Percentiles rank a stretch among this genome's conserved stretches.
These are phyloP conservation scores for Flaveria trinervia DNA, from an alignment of 129 eudicot genomes.

Conservation along the genomic window DNA sequence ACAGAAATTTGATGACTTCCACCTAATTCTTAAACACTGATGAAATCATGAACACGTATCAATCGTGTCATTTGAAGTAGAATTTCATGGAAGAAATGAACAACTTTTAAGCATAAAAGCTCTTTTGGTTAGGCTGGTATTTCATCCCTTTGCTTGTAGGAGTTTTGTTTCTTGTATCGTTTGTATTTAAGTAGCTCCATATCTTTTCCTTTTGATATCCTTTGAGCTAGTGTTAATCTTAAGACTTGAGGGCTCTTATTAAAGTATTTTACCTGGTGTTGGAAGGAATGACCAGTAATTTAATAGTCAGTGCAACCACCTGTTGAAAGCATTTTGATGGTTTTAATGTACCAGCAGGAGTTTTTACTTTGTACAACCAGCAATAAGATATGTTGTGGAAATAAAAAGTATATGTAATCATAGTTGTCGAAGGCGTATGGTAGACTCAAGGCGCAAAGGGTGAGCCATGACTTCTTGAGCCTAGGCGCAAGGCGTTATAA, in stretches of 20 bases:
- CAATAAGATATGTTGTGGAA: neutral
- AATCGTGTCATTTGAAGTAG: neutral
- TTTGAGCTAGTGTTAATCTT: neutral
- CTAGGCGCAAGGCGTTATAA: too few species aligned
- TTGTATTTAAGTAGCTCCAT: conserved; percentile 4
- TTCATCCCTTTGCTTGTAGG: neutral
- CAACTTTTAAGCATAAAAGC: neutral
- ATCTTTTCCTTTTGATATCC: conserved; percentile 8
- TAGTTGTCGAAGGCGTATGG: too few species aligned
- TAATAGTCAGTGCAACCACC: conserved; percentile 2
- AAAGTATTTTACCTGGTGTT: neutral
- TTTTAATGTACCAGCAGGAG: neutral
- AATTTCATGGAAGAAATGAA: neutral
- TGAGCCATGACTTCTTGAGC: too few species aligned
- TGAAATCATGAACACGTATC: conserved; percentile 6
- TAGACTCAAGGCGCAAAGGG: too few species aligned
- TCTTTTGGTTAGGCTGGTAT: neutral
- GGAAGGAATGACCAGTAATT: conserved; percentile 8
- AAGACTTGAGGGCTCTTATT: neutral
- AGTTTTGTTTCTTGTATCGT: neutral
- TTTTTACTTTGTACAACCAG: neutral
- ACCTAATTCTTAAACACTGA: neutral
- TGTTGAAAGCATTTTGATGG: neutral
- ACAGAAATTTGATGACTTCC: neutral
- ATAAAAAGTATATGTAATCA: neutral